phyloP scores from a whole-genome alignment of 768 basidiomycete species.

The Hericium rajendrae region DNA sequence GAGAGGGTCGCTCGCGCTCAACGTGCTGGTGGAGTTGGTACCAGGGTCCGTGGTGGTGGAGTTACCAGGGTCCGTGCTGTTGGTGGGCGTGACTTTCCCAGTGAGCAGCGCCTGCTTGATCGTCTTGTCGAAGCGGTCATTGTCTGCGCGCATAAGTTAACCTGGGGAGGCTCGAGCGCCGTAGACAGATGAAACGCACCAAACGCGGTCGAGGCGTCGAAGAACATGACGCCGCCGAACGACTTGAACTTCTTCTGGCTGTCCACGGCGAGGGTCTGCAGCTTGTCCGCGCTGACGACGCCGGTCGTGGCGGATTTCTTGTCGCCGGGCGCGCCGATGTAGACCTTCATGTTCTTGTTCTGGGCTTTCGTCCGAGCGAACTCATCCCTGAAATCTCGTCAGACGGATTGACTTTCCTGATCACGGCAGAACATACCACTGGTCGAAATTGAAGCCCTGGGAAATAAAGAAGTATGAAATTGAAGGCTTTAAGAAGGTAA shows the following conservation, averaged over 20 bases:
- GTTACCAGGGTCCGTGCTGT: neutral
- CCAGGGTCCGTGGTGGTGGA: neutral
- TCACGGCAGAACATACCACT: neutral
- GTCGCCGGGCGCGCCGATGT: constrained; percentile 34
- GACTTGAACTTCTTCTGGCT: constrained; percentile 31
- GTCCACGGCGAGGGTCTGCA: constrained; percentile 24
- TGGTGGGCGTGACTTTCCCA: neutral
- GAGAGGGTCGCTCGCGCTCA: neutral
- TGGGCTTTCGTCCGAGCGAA: constrained; percentile 34
- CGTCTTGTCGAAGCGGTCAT: neutral
- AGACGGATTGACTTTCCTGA: constrained; percentile 21
- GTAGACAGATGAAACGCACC: constrained; percentile 17
- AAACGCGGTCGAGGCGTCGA: constrained; percentile 37
- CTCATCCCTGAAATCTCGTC: constrained; percentile 38
- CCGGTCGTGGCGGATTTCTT: constrained; percentile 33
- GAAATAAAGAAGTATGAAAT: neutral
- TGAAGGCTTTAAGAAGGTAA: too few relatives aligned
- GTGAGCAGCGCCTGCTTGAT: neutral
- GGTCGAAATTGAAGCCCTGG: neutral
- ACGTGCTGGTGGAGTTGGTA: neutral
- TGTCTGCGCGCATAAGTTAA: neutral
- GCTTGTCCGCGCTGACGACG: constrained; percentile 23
- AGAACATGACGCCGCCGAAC: constrained; percentile 36
- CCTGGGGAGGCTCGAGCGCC: neutral
- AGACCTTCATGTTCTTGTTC: constrained; percentile 37